Percentiles rank a stretch among this genome's conserved stretches.
phyloP scores from a whole-genome alignment of 164 flowering plant genomes.

The Macadamia integrifolia region DNA sequence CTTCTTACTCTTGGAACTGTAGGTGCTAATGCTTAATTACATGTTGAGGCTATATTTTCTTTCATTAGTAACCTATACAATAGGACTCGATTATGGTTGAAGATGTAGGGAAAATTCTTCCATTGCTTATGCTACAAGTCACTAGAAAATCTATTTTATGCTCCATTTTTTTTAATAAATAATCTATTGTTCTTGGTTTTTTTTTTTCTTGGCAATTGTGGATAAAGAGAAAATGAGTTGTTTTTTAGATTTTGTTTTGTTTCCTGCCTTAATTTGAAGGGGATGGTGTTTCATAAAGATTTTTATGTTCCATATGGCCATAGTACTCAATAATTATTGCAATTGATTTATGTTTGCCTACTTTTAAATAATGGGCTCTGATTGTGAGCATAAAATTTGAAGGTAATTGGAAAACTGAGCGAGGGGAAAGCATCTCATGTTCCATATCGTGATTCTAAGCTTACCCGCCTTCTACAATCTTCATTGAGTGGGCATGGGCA shows the following conservation, averaged over 20 bases:
- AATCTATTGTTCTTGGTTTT: no score
- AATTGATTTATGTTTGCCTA: no score
- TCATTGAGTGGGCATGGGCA: slow-evolving; percentile 96
- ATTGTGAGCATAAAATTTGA: slow-evolving; percentile 19
- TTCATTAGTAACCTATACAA: background rate
- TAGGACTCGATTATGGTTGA: background rate
- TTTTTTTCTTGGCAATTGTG: no score
- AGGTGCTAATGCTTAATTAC: slow-evolving; percentile 23
- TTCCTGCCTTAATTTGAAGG: background rate
- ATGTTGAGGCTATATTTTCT: background rate
- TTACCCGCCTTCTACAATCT: slow-evolving; percentile 94
- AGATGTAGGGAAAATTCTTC: no score
- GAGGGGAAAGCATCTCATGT: slow-evolving; percentile 97
- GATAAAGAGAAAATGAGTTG: no score
- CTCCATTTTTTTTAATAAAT: background rate
- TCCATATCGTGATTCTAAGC: slow-evolving; percentile 98
- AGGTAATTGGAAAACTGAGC: slow-evolving; percentile 98
- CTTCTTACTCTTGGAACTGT: slow-evolving; percentile 99
- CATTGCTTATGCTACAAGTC: background rate
- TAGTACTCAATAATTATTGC: no score
- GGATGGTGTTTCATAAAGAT: background rate
- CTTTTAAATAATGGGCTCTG: slow-evolving; percentile 3
- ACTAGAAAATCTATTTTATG: background rate
- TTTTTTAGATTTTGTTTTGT: background rate
- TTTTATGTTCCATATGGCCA: no score